Base-by-base conservation (phyloP, 2,329 filamentous ascomycete genomes). In the Trichoderma asperellum region DNA sequence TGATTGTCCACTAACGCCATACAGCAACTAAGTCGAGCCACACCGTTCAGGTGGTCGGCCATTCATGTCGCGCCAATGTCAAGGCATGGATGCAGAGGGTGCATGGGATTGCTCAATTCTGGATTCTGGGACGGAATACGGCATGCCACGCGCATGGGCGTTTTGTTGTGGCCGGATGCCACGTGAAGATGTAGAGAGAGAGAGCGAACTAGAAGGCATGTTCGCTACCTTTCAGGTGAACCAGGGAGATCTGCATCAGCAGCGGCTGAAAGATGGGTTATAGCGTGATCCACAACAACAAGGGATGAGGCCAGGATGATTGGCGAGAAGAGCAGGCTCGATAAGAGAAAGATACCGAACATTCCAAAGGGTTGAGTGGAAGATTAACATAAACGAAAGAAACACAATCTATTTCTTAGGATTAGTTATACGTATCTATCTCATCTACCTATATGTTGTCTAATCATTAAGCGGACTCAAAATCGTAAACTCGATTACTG, bases 131-230 rank as follows among this genome's bases (percentile, higher is more conserved):
- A 55, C 52, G 52, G 52, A 55, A 55, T 16, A 24, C 27, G 59
- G 29, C 59, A 34, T 61, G 24, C 40, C 59, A 61, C 59, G 59
- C 40, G 59, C 35, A 10, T 34, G 40, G 47, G 40, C 59, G 21
- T 6, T 24, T 49, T 24, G 40, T 61, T 24, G 37, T 49, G 37
- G 59, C 37, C 43, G 49, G 40, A 47, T 49, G 59, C 37, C 40
- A 61, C 59, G 59, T 61, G 59, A 49, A 61, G 18, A 61, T 24
- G 16, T n/a, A 61, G 40, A 47, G 47, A 47, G 47, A 61, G 18
- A n/a, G 27, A 27, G 40, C 27, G 52, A 55, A 55, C 24, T 24
- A 55, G 24, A 55, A 32, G 24, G 21, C 52, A 29, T 14, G 24
- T 7, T 16, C 14, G 27, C 3, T 14, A 55, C 4, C 11, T 5